These are phyloP conservation scores for Gnaphalium uliginosum DNA, from an alignment of 129 eudicot genomes.

Conservation along the genomic window DNA sequence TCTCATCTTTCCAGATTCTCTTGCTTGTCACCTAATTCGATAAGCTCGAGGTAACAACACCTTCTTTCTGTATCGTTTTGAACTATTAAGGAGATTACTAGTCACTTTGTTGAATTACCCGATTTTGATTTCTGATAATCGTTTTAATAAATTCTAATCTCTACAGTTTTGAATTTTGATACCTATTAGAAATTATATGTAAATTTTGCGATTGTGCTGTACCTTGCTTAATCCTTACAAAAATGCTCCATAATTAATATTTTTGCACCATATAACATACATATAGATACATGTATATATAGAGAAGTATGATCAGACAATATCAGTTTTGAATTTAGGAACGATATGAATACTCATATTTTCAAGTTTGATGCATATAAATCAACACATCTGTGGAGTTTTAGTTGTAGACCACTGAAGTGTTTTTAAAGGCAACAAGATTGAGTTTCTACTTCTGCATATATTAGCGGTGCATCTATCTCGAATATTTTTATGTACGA, in stretches of 20 bases:
- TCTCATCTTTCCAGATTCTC: background rate
- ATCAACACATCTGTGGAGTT: too few relatives aligned
- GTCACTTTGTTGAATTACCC: constrained; percentile 7
- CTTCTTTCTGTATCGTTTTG: background rate
- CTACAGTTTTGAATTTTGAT: background rate
- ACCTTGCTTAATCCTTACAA: background rate
- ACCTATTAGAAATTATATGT: background rate
- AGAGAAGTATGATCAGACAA: too few relatives aligned
- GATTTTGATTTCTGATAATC: constrained; percentile 2
- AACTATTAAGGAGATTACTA: background rate
- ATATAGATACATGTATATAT: background rate
- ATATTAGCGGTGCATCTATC: background rate
- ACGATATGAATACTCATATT: too few relatives aligned
- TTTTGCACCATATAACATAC: background rate
- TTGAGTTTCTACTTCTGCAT: too few relatives aligned
- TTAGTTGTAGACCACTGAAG: too few relatives aligned
- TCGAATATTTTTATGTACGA: background rate
- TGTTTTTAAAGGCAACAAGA: too few relatives aligned
- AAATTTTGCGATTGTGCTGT: background rate
- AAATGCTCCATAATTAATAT: background rate
- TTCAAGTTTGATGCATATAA: too few relatives aligned
- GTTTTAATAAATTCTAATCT: background rate
- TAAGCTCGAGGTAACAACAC: constrained; percentile 25
- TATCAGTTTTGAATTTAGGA: too few relatives aligned
- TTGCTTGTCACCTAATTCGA: background rate